Conservation (phyloP, 345 rosid species). For the Eucalyptus viminalis region DNA sequence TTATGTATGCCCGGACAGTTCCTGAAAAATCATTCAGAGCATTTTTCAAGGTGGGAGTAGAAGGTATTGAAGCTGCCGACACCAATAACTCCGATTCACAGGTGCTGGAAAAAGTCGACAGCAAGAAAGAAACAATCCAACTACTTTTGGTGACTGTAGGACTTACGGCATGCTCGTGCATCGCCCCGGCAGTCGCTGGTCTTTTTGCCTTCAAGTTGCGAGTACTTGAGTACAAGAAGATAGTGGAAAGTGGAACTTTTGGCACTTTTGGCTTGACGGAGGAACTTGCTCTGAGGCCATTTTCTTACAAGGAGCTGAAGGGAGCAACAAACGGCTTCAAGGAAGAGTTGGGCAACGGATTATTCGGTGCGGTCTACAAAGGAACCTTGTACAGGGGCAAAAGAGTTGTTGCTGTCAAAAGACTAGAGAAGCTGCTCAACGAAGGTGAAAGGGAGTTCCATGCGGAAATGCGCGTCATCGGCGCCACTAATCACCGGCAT, state of each 20-base stretch:
- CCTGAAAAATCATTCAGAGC: neutral
- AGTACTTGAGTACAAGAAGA: neutral
- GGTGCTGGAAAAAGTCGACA: neutral
- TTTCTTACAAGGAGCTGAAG: neutral
- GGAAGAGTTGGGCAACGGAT: neutral
- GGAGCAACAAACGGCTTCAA: neutral
- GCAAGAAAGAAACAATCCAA: neutral
- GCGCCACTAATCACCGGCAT: neutral
- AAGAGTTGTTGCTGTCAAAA: neutral
- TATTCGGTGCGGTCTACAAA: neutral
- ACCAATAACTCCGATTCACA: neutral
- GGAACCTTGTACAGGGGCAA: neutral
- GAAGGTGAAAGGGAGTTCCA: neutral
- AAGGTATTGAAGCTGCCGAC: neutral
- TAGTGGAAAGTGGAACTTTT: neutral
- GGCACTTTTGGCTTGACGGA: neutral
- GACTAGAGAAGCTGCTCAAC: neutral
- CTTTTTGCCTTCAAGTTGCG: neutral
- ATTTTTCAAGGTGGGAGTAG: neutral
- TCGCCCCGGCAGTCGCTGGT: neutral
- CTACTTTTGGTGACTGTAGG: neutral
- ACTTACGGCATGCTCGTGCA: neutral
- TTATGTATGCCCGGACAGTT: neutral
- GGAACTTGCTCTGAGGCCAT: neutral
- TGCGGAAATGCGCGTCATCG: accelerated